Conservation (phyloP, 73 alveolate species). For the Diophrys appendiculata region DNA sequence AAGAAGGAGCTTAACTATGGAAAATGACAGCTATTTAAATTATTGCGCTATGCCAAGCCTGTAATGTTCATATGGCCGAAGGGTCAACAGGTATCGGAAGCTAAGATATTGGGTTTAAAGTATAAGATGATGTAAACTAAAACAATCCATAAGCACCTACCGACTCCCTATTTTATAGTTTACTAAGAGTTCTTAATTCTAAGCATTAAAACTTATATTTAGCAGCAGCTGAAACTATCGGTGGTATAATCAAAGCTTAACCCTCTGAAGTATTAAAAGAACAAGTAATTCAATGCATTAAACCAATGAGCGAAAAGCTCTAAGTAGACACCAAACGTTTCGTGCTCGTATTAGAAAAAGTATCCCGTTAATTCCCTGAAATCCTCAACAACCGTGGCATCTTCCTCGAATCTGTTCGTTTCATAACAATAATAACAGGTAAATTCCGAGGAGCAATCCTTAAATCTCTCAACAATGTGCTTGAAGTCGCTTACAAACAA, state of each 20-base stretch:
- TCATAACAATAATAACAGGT: neutral
- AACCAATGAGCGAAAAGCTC: too few species aligned
- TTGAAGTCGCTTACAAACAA: too few species aligned
- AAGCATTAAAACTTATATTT: slow-evolving; percentile 36
- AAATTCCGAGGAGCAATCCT: neutral
- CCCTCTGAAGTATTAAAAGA: too few species aligned
- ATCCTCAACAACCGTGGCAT: neutral
- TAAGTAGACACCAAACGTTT: too few species aligned
- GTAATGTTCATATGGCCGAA: slow-evolving; percentile 71
- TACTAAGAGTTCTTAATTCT: slow-evolving; percentile 26
- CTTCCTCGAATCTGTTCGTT: neutral
- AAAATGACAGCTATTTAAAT: slow-evolving; percentile 83
- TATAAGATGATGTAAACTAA: slow-evolving; percentile 36
- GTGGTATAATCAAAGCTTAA: neutral
- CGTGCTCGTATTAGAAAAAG: neutral
- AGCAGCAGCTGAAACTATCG: slow-evolving; percentile 61
- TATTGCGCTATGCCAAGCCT: slow-evolving; percentile 72
- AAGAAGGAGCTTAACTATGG: slow-evolving; percentile 79
- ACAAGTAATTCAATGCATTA: too few species aligned
- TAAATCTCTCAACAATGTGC: too few species aligned
- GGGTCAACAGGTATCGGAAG: slow-evolving; percentile 42
- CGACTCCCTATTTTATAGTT: slow-evolving; percentile 4
- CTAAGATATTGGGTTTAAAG: slow-evolving; percentile 11
- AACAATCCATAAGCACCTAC: neutral
- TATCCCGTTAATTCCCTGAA: neutral